Conservation (phyloP, 139 green algal genomes). For the Coelastrella sp. region DNA sequence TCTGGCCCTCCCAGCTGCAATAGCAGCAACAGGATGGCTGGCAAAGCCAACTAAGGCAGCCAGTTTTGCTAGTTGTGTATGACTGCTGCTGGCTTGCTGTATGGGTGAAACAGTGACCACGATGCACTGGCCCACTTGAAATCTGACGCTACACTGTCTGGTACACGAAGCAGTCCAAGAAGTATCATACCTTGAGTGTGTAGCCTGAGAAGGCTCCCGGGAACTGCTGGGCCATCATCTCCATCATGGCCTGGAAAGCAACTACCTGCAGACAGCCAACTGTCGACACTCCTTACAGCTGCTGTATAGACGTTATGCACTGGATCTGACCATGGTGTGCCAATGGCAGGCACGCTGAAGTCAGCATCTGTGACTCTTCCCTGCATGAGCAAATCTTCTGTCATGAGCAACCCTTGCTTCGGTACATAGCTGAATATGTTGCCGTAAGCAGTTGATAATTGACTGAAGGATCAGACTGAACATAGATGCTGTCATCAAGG, state of each 20-base stretch:
- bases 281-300: background rate
- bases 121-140: background rate
- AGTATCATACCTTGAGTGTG: constrained; percentile 72
- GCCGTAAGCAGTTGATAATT: too few species aligned
- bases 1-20: background rate
- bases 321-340: too few species aligned
- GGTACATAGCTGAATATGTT: too few species aligned
- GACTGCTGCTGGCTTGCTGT: background rate
- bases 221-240: constrained; percentile 93
- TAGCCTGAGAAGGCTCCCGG: constrained; percentile 97
- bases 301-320: too few species aligned
- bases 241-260: constrained; percentile 95
- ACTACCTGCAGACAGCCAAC: constrained; percentile 56
- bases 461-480: too few species aligned
- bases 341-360: too few species aligned
- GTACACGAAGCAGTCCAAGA: background rate
- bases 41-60: background rate
- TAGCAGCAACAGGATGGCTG: background rate
- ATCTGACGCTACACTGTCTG: background rate
- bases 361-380: too few species aligned
- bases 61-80: background rate
- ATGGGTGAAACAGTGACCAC: background rate
- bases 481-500: too few species aligned
- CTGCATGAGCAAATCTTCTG: too few species aligned
- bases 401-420: too few species aligned